Base-by-base conservation (phyloP, 2,329 filamentous ascomycete species). In the Zarea fungicola region DNA sequence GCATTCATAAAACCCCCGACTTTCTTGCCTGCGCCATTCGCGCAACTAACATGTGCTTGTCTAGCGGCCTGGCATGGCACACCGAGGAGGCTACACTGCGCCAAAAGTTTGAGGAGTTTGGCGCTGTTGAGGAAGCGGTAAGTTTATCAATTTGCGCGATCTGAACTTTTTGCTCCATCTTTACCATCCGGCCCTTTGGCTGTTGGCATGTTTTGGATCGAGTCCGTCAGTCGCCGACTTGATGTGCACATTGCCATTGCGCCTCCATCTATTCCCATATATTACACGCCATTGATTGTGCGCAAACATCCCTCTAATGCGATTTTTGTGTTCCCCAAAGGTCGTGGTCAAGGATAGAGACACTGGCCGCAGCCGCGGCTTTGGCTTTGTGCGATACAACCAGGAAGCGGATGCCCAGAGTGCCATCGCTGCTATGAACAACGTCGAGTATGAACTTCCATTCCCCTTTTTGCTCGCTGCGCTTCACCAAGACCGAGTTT, bases 311-410 rank as follows among this genome's bases (percentile, higher is more conserved):
- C 47, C 47, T 49, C 47, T 49, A 49, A 49, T 43, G 31, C 47
- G 36, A 32, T 26, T 40, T 5, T 44, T 18, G 26, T 28, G 6
- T 41, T 25, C 28, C 47, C 47, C 40, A 36, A 42, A 50, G 92
- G 88, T 96, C 55, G 92, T 99, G 58, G 91, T 97, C 62, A 97
- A 96, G 75, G 92, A 99, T 70, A 89, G 91, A 63, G 92, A 97
- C 66, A 96, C 92, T 63, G 88, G 89, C 61, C 89, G 92, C 68
- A 96, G 91, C 77, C 89, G 93, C 68, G 93, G 93, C 53, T 99
- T 97, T 68, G 93, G 93, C 41, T 97, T 97, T 68, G 92, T 99
- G 55, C 87, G 91, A 60, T 99, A 92, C 72, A 73, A 81, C 44
- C 81, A 83, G 56, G 88, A 91, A 56, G 71, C 75, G 39, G 86